These are phyloP conservation scores for Usnea hakonensis DNA, from an alignment of 495 filamentous ascomycete genomes.

Conservation along the genomic window DNA sequence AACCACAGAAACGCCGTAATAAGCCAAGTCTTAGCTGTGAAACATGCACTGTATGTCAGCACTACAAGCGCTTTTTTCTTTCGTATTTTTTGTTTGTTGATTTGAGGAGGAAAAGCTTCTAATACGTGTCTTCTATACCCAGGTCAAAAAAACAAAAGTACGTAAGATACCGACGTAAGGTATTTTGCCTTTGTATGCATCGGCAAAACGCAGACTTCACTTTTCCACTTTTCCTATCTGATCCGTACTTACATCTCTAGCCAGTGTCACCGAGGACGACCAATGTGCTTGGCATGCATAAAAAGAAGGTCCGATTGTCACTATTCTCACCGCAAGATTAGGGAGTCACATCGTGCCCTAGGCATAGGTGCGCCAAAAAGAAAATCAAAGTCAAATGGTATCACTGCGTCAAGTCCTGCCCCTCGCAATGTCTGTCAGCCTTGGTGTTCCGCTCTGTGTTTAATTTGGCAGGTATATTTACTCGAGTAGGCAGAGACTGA, in stretches of 20 bases:
- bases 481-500: conserved; percentile 9
- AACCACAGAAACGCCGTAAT: conserved; percentile 39
- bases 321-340: conserved; percentile 43
- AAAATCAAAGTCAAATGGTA: conserved; percentile 13
- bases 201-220: background rate
- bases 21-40: conserved; percentile 67
- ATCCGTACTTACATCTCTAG: conserved; percentile 1
- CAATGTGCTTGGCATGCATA: conserved; percentile 53
- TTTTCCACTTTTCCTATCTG: background rate
- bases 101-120: no score
- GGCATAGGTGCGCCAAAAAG: conserved; percentile 19
- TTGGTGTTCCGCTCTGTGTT: background rate
- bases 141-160: conserved; percentile 17
- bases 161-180: no score
- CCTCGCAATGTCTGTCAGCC: conserved; percentile 4
- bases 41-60: conserved; percentile 47
- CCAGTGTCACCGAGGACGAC: conserved; percentile 39
- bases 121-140: background rate
- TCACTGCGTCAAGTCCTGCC: background rate
- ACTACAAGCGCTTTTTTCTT: background rate
- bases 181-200: no score
- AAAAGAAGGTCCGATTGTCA: conserved; percentile 62
- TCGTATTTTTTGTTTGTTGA: no score
- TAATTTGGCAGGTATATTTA: background rate
- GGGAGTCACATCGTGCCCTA: conserved; percentile 22